Evolutionary conservation across 208 protist species (phyloP).

Genomic region (Blastocrithidia nonstop): DNA sequence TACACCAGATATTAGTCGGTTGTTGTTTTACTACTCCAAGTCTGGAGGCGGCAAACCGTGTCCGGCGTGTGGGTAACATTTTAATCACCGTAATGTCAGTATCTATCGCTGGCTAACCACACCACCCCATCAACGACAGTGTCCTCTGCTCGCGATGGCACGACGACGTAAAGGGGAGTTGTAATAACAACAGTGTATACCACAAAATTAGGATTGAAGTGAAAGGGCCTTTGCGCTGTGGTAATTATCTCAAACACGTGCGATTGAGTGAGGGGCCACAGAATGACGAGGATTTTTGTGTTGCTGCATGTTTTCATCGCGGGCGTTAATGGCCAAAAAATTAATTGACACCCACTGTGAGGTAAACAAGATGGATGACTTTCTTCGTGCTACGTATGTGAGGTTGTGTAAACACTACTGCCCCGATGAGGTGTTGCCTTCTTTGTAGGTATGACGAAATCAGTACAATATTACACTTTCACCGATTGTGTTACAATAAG

Average conservation of each 20-base stretch:
- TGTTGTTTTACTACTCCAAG: conserved; percentile 79
- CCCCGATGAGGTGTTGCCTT: conserved; percentile 19
- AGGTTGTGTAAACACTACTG: conserved; percentile 67
- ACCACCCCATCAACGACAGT: conserved; percentile 63
- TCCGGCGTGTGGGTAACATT: conserved; percentile 65
- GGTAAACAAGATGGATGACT: conserved; percentile 55
- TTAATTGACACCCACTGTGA: conserved; percentile 37
- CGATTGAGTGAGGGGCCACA: conserved; percentile 67
- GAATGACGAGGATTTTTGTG: conserved; percentile 81
- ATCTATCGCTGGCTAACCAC: conserved; percentile 77
- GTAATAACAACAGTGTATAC: conserved; percentile 42
- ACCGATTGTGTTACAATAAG: conserved; percentile 73
- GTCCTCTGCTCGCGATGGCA: conserved; percentile 41
- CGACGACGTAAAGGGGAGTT: conserved; percentile 55
- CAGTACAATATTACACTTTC: conserved; percentile 19
- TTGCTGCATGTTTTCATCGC: conserved; percentile 68
- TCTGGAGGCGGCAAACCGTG: conserved; percentile 65
- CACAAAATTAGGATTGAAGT: conserved; percentile 72
- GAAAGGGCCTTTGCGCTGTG: conserved; percentile 45
- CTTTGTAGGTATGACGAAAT: conserved; percentile 28
- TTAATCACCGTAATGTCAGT: conserved; percentile 71
- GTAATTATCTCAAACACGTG: conserved; percentile 36
- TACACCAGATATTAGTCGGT: conserved; percentile 75
- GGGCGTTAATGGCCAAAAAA: conserved; percentile 38
- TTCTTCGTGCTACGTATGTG: conserved; percentile 61